Conservation (phyloP, 2,329 filamentous ascomycete species). For the Colletotrichum sp. region DNA sequence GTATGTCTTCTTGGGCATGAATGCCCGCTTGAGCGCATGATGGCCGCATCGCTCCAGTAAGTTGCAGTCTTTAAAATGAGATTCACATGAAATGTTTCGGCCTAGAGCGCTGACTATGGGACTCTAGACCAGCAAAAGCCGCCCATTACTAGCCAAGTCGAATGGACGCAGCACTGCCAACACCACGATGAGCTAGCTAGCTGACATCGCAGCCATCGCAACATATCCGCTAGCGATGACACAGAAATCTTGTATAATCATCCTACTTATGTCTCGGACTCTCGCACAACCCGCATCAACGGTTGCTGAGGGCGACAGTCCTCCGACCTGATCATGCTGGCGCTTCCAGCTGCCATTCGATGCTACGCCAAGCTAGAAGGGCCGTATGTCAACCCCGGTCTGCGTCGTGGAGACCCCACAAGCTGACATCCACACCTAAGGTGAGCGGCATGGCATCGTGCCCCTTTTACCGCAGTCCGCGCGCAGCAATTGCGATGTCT, state of each 20-base stretch:
- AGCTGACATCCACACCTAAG: neutral
- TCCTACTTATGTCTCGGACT: rapidly evolving
- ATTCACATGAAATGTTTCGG: neutral
- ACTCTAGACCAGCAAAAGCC: neutral
- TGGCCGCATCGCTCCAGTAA: neutral
- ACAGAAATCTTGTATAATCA: rapidly evolving
- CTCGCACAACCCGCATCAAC: neutral
- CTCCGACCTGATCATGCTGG: neutral
- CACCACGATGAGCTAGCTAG: neutral
- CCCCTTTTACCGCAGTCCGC: neutral
- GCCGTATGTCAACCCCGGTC: neutral
- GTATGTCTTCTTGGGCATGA: neutral
- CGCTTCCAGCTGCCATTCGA: constrained; percentile 1
- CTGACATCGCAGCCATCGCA: neutral
- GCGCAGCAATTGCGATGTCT: neutral
- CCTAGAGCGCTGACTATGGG: neutral
- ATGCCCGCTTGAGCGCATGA: neutral
- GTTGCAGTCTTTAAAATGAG: neutral
- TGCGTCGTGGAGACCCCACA: neutral
- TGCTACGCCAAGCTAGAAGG: neutral
- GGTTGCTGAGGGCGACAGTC: neutral
- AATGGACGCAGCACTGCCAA: neutral
- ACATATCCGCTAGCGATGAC: neutral
- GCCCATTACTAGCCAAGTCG: neutral
- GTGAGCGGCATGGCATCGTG: neutral